A percentile compares a stretch with the other conserved stretches of the same genome.
phyloP scores from a whole-genome alignment of 371 early-diverging fungal genomes.

The Mortierella sp. region DNA sequence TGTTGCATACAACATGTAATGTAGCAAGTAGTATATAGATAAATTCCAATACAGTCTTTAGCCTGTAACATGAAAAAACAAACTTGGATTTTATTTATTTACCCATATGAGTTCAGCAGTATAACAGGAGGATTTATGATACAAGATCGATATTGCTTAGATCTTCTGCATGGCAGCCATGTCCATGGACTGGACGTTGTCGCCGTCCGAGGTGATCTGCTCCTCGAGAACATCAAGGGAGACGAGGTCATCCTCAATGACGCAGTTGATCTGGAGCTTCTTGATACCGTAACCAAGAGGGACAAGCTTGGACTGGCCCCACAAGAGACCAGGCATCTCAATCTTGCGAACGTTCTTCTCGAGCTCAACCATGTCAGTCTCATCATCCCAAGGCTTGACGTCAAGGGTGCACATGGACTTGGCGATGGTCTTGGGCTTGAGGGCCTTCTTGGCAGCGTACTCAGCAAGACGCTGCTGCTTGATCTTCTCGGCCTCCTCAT shows the following conservation, averaged over 20 bases:
- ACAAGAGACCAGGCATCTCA: slow-evolving; percentile 89
- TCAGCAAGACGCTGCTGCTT: slow-evolving; percentile 92
- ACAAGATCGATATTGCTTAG: slow-evolving; percentile 64
- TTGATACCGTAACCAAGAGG: slow-evolving; percentile 94
- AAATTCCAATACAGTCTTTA: too few species aligned
- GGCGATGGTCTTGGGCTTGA: slow-evolving; percentile 91
- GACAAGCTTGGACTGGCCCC: slow-evolving; percentile 86
- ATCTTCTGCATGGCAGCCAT: slow-evolving; percentile 94
- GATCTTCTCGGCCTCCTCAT: slow-evolving; percentile 90
- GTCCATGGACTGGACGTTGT: slow-evolving; percentile 94
- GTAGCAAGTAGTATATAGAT: too few species aligned
- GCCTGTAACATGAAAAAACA: too few species aligned
- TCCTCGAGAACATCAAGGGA: slow-evolving; percentile 86
- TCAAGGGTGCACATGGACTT: slow-evolving; percentile 94
- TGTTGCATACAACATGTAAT: too few species aligned
- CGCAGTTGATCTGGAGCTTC: slow-evolving; percentile 94
- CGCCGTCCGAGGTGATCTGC: slow-evolving; percentile 81
- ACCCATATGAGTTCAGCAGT: background rate
- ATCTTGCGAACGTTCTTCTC: slow-evolving; percentile 80
- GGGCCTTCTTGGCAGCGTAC: slow-evolving; percentile 94
- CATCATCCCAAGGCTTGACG: slow-evolving; percentile 98
- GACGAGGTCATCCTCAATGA: slow-evolving; percentile 94
- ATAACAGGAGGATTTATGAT: slow-evolving; percentile 11
- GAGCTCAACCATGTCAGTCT: slow-evolving; percentile 87
- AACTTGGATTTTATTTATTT: too few species aligned